Conservation (phyloP, 805 yeast species). For the Millerago galiae region DNA sequence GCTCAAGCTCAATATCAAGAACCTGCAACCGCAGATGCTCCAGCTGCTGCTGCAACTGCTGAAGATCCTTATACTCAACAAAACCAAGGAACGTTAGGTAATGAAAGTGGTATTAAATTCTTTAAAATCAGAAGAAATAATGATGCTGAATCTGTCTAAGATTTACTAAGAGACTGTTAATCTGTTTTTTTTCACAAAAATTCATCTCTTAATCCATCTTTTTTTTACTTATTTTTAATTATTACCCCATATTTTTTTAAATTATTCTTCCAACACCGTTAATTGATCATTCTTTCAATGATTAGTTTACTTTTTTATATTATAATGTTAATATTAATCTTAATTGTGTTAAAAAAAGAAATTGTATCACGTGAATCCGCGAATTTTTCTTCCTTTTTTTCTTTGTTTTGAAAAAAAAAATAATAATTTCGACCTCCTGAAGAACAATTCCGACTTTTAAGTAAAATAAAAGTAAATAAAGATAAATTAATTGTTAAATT, state of each 20-base stretch:
- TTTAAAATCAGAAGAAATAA: constrained; percentile 62
- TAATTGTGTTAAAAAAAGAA: too few species aligned
- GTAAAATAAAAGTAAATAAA: not conserved
- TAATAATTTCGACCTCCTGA: constrained; percentile 1
- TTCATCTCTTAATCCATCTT: not conserved
- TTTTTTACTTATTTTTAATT: not conserved
- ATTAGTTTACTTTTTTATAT: too few species aligned
- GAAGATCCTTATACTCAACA: constrained; percentile 23
- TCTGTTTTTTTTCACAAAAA: not conserved
- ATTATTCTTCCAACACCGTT: too few species aligned
- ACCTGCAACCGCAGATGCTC: not conserved
- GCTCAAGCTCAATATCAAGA: constrained; percentile 4
- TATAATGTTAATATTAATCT: too few species aligned
- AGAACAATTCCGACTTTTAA: not conserved
- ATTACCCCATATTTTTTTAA: too few species aligned
- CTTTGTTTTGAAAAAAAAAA: not conserved
- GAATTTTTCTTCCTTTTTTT: too few species aligned
- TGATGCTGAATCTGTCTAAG: constrained; percentile 33
- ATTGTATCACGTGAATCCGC: too few species aligned
- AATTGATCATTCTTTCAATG: too few species aligned
- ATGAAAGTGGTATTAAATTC: constrained; percentile 60
- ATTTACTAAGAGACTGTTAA: not conserved
- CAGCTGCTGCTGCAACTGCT: constrained; percentile 19
- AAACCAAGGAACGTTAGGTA: constrained; percentile 25
- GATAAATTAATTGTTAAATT: not conserved